These are phyloP conservation scores for Nyctanthes arbortristis DNA, from an alignment of 257 asterid species.

Conservation along the genomic window DNA sequence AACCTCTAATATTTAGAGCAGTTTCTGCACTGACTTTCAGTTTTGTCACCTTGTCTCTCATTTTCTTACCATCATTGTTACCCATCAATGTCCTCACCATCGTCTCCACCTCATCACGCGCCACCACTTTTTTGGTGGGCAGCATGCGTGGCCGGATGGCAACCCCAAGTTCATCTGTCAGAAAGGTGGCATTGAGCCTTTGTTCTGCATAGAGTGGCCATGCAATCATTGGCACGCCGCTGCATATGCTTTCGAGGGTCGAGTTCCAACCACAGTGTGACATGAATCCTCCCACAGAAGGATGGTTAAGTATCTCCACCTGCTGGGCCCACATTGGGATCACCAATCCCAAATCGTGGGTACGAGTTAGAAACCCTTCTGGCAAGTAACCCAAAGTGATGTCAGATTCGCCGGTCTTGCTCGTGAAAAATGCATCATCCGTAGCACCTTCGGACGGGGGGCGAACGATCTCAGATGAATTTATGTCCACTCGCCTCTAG, in stretches of 20 bases:
- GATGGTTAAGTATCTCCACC: conserved; percentile 45
- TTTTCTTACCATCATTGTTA: conserved; percentile 23
- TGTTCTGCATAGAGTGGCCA: conserved; percentile 86
- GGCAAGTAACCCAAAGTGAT: conserved; percentile 40
- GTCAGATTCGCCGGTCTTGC: conserved; percentile 15
- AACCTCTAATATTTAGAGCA: conserved; percentile 35
- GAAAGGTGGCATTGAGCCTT: conserved; percentile 49
- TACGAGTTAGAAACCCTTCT: conserved; percentile 42
- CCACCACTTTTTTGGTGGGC: conserved; percentile 46
- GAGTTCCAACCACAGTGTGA: conserved; percentile 81
- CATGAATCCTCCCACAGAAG: conserved; percentile 54
- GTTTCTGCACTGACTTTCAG: conserved; percentile 36
- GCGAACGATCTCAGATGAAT: conserved; percentile 69
- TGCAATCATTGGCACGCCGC: conserved; percentile 56
- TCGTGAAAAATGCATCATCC: conserved; percentile 44
- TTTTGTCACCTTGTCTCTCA: conserved; percentile 38
- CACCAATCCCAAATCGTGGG: conserved; percentile 30
- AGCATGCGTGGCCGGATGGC: conserved; percentile 47
- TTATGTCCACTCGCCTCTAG: conserved; percentile 56
- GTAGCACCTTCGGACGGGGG: conserved; percentile 38
- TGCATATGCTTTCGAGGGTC: conserved; percentile 44
- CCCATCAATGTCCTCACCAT: conserved; percentile 48
- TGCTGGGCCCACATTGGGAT: conserved; percentile 54
- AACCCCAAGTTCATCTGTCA: conserved; percentile 54
- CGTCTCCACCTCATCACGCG: conserved; percentile 51